Evolutionary conservation across 2,329 filamentous ascomycete genomes (phyloP), one percentile per base, ranked within the genome.

Genomic region (Chalara sp.): DNA sequence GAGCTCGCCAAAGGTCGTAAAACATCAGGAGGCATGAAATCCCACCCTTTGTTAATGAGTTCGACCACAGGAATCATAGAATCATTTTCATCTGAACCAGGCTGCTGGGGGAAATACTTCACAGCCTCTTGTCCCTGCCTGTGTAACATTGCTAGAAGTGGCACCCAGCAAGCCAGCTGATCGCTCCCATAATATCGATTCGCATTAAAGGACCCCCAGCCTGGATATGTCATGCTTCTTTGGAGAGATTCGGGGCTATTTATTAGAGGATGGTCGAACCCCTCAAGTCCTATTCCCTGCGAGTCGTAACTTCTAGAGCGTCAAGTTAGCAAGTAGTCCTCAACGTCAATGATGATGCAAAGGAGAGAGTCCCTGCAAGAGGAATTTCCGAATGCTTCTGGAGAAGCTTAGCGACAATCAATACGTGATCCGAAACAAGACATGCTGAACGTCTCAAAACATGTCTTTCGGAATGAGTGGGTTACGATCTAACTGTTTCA

Each of bases 11-110:
- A 51, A 13, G 63, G 63, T n/a, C 56, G 53, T 5, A 60, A 51
- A 12, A 63, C 48, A 43, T 62, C 60, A 13, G 57, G 57, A 28
- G 61, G 57, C 50, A 62, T 58, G 42, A 64, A 62, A 44, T 64
- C 63, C 61, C 61, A 65, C 5, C 55, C 62, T 13, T 57, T 54
- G 6, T 54, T 43, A 13, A 55, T 31, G 32, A 60, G 48, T 21
- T 54, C 48, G 7, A 63, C 48, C 1, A 49, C 42, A 6, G 56
- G 54, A 5, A 50, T 28, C 5, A 40, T 40, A 21, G 41, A 44
- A 29, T 55, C 46, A 42, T 32, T 47, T 31, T 47, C 43, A 31
- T 41, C 11, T 31, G 50, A 40, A 43, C 30, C n/a, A 5, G 37
- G 31, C 13, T 37, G 48, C 32, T 45, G 48, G 31, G 41, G 47